phyloP scores from a whole-genome alignment of 768 basidiomycete species.

The Suillus tomentosus region DNA sequence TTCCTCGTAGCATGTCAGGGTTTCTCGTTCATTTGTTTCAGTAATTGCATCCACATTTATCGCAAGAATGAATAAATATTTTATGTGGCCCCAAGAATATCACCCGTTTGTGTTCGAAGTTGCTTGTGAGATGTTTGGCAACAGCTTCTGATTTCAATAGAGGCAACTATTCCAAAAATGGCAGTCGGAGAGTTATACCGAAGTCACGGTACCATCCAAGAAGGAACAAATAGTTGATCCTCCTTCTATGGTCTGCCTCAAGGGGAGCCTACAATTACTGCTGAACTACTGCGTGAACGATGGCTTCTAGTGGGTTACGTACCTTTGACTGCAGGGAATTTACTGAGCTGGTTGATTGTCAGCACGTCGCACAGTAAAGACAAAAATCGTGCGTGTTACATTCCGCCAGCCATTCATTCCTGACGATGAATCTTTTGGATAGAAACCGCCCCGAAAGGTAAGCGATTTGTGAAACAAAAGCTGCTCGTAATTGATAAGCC shows the following conservation, averaged over 20 bases:
- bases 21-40: slow-evolving; percentile 7
- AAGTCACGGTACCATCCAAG: not conserved
- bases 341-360: slow-evolving; percentile 18
- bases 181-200: slow-evolving; percentile 1
- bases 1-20: slow-evolving; percentile 45
- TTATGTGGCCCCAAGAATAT: not conserved
- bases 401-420: slow-evolving; percentile 24
- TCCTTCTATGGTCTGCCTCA: slow-evolving; percentile 5
- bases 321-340: not conserved
- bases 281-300: slow-evolving; percentile 15
- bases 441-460: slow-evolving; percentile 54
- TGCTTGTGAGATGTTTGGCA: slow-evolving; percentile 28
- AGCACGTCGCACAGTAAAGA: slow-evolving; percentile 38
- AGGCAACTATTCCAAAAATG: slow-evolving; percentile 26
- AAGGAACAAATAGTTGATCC: slow-evolving; percentile 4
- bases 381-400: slow-evolving; percentile 42
- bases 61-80: too few species aligned
- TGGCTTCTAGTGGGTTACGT: slow-evolving; percentile 33
- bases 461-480: slow-evolving; percentile 13
- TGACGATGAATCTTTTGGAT: slow-evolving; percentile 20
- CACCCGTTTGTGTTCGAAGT: not conserved
- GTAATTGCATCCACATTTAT: slow-evolving; percentile 2
- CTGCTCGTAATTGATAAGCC: slow-evolving; percentile 8
- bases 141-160: slow-evolving; percentile 36
- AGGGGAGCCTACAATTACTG: slow-evolving; percentile 5